Evolutionary conservation across 2,329 filamentous ascomycete genomes (phyloP).

Genomic region (Stachybotrys echinatus): DNA sequence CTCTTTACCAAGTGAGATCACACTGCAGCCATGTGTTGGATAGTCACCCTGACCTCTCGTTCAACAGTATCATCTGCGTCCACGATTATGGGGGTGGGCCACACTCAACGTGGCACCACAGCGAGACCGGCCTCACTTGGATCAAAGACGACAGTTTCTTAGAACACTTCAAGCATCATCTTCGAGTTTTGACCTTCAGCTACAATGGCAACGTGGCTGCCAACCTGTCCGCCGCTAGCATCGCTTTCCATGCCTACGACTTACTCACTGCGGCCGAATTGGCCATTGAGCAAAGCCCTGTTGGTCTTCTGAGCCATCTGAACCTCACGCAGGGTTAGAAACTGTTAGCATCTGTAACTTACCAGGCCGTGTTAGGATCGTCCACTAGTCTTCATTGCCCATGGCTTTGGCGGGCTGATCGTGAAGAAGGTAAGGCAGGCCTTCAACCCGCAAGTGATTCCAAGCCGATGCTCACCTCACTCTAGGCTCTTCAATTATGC

Average conservation of each 20-base stretch:
- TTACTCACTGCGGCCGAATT: slow-evolving; percentile 11
- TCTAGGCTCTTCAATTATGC: slow-evolving; percentile 7
- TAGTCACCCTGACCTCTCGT: too few relatives aligned
- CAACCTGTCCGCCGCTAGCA: slow-evolving; percentile 15
- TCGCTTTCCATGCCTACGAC: slow-evolving; percentile 15
- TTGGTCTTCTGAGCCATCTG: slow-evolving; percentile 1
- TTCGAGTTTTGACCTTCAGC: slow-evolving; percentile 14
- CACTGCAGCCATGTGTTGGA: background rate
- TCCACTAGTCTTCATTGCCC: slow-evolving; percentile 15
- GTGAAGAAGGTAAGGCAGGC: slow-evolving; percentile 15
- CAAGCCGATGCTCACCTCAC: background rate
- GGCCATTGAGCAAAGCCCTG: slow-evolving; percentile 8
- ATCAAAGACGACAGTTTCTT: slow-evolving; percentile 17
- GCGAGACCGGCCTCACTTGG: slow-evolving; percentile 16
- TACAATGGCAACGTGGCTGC: slow-evolving; percentile 16
- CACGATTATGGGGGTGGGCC: slow-evolving; percentile 14
- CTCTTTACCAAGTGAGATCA: slow-evolving; percentile 7
- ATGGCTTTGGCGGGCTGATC: slow-evolving; percentile 16
- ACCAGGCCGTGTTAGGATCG: slow-evolving; percentile 5
- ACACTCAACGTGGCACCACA: slow-evolving; percentile 15
- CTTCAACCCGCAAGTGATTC: background rate
- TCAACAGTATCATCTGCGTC: slow-evolving; percentile 14
- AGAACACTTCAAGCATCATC: slow-evolving; percentile 6
- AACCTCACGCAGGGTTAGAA: too few relatives aligned
- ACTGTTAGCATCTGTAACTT: too few relatives aligned